A percentile compares a stretch with the other conserved stretches of the same genome.
Evolutionary conservation across 108 stramenopile species (phyloP).

Genomic region (Fistulifera pelliculosa): DNA sequence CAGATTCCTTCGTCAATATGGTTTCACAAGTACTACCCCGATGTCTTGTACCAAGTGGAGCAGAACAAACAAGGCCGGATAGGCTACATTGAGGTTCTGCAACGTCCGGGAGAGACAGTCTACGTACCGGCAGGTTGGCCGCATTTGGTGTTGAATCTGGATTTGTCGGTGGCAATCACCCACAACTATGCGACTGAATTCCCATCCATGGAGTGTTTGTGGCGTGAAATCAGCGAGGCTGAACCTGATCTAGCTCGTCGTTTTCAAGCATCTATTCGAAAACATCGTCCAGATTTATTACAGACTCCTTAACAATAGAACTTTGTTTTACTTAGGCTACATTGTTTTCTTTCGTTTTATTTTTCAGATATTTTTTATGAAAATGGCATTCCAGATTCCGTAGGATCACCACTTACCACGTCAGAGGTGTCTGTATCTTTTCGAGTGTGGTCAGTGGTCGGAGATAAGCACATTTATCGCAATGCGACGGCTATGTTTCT

Average conservation of each 20-base stretch:
- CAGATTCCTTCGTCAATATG: slow-evolving; percentile 66
- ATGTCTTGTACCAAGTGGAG: background rate
- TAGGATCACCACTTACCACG: too few species aligned
- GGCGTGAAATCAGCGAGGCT: slow-evolving; percentile 30
- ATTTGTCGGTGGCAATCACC: slow-evolving; percentile 71
- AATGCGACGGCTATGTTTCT: too few species aligned
- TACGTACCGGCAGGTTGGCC: slow-evolving; percentile 84
- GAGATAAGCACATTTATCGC: too few species aligned
- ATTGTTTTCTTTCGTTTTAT: too few species aligned
- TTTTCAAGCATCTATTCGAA: too few species aligned
- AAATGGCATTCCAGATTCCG: too few species aligned
- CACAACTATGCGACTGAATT: slow-evolving; percentile 80
- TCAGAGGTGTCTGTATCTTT: too few species aligned
- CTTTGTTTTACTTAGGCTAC: too few species aligned
- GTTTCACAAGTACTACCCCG: slow-evolving; percentile 47
- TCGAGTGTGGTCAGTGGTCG: too few species aligned
- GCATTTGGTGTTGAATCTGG: slow-evolving; percentile 77
- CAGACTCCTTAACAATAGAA: too few species aligned
- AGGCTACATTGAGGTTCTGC: slow-evolving; percentile 46
- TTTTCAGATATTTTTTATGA: too few species aligned
- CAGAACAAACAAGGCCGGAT: slow-evolving; percentile 20
- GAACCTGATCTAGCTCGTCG: slow-evolving; percentile 48
- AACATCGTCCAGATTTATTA: too few species aligned
- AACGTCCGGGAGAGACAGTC: slow-evolving; percentile 76
- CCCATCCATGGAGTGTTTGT: slow-evolving; percentile 45